These are phyloP conservation scores for Monascus purpureus DNA, from an alignment of 495 filamentous ascomycete genomes.

Conservation along the genomic window DNA sequence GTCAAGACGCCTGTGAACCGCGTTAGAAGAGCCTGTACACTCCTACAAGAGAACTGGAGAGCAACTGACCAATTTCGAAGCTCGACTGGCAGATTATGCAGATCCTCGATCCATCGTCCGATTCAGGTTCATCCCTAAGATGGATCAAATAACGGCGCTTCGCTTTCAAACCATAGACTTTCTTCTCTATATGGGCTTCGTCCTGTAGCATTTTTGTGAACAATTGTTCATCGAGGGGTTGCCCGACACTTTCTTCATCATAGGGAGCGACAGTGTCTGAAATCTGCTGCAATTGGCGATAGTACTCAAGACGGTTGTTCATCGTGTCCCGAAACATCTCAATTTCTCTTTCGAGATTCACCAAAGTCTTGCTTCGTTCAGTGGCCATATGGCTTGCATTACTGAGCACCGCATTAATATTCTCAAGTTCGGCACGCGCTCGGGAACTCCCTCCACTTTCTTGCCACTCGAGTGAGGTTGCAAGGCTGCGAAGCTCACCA, in stretches of 20 bases:
- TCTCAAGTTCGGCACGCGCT: slow-evolving; percentile 46
- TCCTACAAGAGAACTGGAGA: neutral
- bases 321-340: slow-evolving; percentile 62
- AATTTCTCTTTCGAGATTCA: slow-evolving; percentile 53
- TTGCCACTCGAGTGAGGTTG: slow-evolving; percentile 47
- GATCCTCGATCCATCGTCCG: slow-evolving; percentile 40
- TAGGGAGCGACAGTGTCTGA: slow-evolving; percentile 74
- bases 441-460: slow-evolving; percentile 45
- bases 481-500: slow-evolving; percentile 49
- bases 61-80: slow-evolving; percentile 53
- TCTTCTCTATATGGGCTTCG: slow-evolving; percentile 36
- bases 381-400: slow-evolving; percentile 43
- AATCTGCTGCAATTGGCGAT: slow-evolving; percentile 74
- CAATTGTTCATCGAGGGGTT: slow-evolving; percentile 23
- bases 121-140: slow-evolving; percentile 40
- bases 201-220: slow-evolving; percentile 22
- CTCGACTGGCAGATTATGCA: slow-evolving; percentile 68
- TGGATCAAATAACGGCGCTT: slow-evolving; percentile 61
- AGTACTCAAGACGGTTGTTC: slow-evolving; percentile 76
- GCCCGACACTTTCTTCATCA: slow-evolving; percentile 39
- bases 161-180: slow-evolving; percentile 45
- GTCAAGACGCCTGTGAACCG: slow-evolving; percentile 49
- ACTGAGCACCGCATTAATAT: slow-evolving; percentile 42
- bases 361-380: slow-evolving; percentile 49
- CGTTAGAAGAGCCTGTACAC: slow-evolving; percentile 3